Evolutionary conservation across 2,329 filamentous ascomycete species (phyloP), one percentile per base, ranked within the genome.

Genomic region (Magnaporthales sp.): DNA sequence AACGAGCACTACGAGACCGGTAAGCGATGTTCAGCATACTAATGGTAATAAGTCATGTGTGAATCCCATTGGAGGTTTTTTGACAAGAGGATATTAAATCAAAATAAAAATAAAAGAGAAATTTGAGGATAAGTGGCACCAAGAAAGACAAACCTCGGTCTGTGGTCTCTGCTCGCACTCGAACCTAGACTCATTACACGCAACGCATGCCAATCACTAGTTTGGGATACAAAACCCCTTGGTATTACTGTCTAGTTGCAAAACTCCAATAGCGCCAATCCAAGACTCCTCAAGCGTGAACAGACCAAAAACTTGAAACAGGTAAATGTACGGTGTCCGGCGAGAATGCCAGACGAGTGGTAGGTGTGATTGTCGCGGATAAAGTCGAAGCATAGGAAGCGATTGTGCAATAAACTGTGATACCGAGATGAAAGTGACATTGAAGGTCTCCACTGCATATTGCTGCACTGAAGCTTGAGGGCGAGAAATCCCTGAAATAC

Each of bases 241-340:
- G 24, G 19, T 27, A 60, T 60, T 26, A 60, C 56, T 60, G 56
- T 60, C 56, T 60, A 60, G 56, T 27, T 24, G 56, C 56, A 60
- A 27, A 60, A 60, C 56, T 60, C 56, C 56, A 51, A 60, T 60
- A 11, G 56, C 56, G 56, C 56, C 56, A 24, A 60, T 60, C 56
- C 56, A 60, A 60, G 56, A 60, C 56, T 60, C 56, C 24, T 60
- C 56, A 60, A 29, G 26, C 22, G 56, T 60, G 56, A 60, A 60
- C 26, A 60, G 13, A 13, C 15, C 56, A 60, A 60, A 60, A 60
- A 8, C 7, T 60, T 10, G 13, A 29, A 60, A 58, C n/a, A 46
- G 56, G 22, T 60, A 60, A 60, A 60, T 60, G 26, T 60, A 60
- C 56, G 56, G 56, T 26, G 24, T 60, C 24, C 56, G 56, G 11